Conservation (phyloP, 2,329 filamentous ascomycete species). For the Paraphaeosphaeria sporulosa region DNA sequence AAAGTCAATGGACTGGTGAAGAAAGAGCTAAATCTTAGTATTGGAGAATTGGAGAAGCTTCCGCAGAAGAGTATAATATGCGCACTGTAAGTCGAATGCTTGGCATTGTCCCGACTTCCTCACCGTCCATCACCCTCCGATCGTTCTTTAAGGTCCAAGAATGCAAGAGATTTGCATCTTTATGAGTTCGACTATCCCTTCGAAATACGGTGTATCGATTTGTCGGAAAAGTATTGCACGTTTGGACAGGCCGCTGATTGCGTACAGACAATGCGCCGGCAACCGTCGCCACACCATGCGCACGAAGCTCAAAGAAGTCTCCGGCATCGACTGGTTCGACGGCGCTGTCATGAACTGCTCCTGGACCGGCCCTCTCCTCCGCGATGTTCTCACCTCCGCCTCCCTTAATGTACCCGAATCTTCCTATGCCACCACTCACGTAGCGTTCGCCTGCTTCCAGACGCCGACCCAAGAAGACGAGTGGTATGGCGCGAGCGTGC, state of each 20-base stretch:
- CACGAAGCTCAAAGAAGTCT: conserved; percentile 65
- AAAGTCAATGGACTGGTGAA: conserved; percentile 59
- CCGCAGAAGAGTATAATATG: conserved; percentile 64
- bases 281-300: conserved; percentile 69
- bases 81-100: conserved; percentile 48
- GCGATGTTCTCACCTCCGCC: conserved; percentile 60
- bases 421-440: conserved; percentile 53
- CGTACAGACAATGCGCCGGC: conserved; percentile 62
- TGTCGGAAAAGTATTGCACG: not conserved
- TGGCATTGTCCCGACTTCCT: not conserved
- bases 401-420: conserved; percentile 48
- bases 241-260: too few species aligned
- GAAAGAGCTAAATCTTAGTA: conserved; percentile 54
- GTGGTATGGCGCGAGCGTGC: conserved; percentile 66
- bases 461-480: conserved; percentile 62
- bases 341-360: conserved; percentile 68
- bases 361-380: conserved; percentile 61
- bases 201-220: not conserved
- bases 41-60: conserved; percentile 58
- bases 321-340: conserved; percentile 67
- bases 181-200: too few species aligned
- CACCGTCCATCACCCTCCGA: not conserved
- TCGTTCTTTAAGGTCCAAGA: not conserved
- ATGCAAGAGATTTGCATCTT: not conserved
- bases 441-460: conserved; percentile 64